Conservation (phyloP, 2,329 filamentous ascomycete species). For the Trichoderma simmonsii region DNA sequence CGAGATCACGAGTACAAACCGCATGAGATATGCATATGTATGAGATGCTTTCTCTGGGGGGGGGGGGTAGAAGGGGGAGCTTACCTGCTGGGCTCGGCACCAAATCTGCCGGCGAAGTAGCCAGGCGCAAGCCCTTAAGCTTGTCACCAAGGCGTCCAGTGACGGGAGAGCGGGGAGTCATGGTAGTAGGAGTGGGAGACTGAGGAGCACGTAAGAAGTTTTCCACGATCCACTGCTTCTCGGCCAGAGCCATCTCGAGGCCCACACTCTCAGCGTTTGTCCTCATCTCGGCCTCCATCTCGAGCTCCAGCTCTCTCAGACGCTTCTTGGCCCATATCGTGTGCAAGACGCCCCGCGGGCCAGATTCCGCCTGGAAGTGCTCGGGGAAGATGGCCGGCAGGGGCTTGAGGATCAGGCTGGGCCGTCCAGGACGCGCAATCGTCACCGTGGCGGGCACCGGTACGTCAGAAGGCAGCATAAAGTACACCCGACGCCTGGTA, state of each 20-base stretch:
- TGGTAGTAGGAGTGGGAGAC: conserved; percentile 18
- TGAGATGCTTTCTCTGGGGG: background rate
- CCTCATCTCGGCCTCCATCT: conserved; percentile 71
- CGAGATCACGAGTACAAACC: background rate
- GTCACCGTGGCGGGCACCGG: conserved; percentile 70
- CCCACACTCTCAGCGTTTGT: conserved; percentile 78
- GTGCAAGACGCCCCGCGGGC: conserved; percentile 78
- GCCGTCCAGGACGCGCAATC: conserved; percentile 47
- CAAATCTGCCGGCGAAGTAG: conserved; percentile 67
- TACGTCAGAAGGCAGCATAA: conserved; percentile 71
- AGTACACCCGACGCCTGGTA: conserved; percentile 67
- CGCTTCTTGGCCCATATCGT: conserved; percentile 88
- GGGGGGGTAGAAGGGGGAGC: background rate
- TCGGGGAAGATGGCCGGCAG: conserved; percentile 83
- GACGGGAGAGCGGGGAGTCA: conserved; percentile 62
- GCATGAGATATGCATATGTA: background rate
- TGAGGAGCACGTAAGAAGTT: conserved; percentile 55
- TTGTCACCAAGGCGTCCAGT: conserved; percentile 74
- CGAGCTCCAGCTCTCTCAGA: conserved; percentile 68
- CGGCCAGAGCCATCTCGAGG: conserved; percentile 76
- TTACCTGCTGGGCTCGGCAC: conserved; percentile 51
- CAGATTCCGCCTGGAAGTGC: conserved; percentile 66
- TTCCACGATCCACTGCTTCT: conserved; percentile 80
- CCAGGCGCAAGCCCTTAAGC: conserved; percentile 72
- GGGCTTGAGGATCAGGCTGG: conserved; percentile 63